Evolutionary conservation across 2,329 filamentous ascomycete genomes (phyloP).

Genomic region (Pestalotiopsis sp.): DNA sequence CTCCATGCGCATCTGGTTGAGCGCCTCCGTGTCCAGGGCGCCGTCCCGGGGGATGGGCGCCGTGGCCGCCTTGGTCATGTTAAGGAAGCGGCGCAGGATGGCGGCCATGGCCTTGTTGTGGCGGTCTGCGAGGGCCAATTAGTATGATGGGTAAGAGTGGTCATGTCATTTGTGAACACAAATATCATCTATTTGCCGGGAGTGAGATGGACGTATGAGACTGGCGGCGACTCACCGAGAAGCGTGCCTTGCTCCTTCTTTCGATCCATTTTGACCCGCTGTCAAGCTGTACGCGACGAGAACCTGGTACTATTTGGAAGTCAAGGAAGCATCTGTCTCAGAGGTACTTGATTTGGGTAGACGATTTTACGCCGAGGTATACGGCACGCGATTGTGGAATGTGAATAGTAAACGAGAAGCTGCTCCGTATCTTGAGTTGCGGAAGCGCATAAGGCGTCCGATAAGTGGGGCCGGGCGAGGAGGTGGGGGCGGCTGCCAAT

Average conservation of each 20-base stretch:
- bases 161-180: not conserved
- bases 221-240: not conserved
- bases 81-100: conserved; percentile 46
- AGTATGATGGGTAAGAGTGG: no score
- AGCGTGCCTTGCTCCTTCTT: conserved; percentile 5
- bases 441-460: no score
- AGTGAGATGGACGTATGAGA: not conserved
- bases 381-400: no score
- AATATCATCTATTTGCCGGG: not conserved
- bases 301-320: not conserved
- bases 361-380: no score
- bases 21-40: conserved; percentile 38
- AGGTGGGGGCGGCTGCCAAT: no score
- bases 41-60: conserved; percentile 35
- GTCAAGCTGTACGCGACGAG: no score
- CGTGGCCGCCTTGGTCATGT: conserved; percentile 42
- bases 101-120: conserved; percentile 47
- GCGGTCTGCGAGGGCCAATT: conserved; percentile 39
- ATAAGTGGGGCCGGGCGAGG: no score
- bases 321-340: not conserved
- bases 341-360: no score
- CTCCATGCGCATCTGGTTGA: conserved; percentile 43
- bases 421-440: no score
- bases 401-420: no score
- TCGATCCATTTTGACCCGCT: not conserved